Base-by-base conservation (phyloP, 2,329 filamentous ascomycete species). In the Arthrinium phaeospermum region DNA sequence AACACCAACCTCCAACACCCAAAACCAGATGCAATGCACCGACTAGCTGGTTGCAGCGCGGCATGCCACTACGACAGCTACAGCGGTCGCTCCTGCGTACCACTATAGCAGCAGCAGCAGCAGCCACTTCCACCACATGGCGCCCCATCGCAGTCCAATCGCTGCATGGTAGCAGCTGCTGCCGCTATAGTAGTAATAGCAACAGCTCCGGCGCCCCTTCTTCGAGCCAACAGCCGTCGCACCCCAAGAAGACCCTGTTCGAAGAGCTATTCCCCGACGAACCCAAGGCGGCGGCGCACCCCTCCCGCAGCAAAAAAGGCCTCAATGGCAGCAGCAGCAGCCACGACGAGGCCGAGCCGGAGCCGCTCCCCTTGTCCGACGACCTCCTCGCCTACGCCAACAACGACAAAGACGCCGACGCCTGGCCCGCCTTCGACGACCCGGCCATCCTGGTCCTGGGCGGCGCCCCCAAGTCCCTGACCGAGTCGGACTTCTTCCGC, bases 401-500 rank as follows among this genome's bases (percentile, higher is more conserved):
- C 8, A 53, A 70, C 68, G 44, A 45, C n/a, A 24, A 51, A 13
- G 64, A 71, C 4, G n/a, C 61, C 3, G 67, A 67, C n/a, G 30
- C 13, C 34, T 71, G 13, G 49, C 61, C 22, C 70, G 74, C 37
- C 70, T 75, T 13, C 75, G 76, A 72, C 76, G 76, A 4, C 70
- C 76, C 61, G 44, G 73, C 77, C 73, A 85, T 86, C 76, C 84
- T 95, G 53, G 84, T 91, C 57, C 82, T 95, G 49, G 84, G 84
- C 27, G 87, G 89, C 51, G 86, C 89, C 8, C 90, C 88, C 76
- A 86, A 86, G 72, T 86, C 88, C 27, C 85, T 95, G 61, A 84
- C 85, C 27, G 88, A 91, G 76, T 88, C 87, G 75, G 93, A 96
- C 82, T 95, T 96, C 81, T 87, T 90, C 74, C 91, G 93, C 71